These are phyloP conservation scores for Oryza coarctata DNA, from an alignment of 176 grass and related monocot genomes.

Conservation along the genomic window DNA sequence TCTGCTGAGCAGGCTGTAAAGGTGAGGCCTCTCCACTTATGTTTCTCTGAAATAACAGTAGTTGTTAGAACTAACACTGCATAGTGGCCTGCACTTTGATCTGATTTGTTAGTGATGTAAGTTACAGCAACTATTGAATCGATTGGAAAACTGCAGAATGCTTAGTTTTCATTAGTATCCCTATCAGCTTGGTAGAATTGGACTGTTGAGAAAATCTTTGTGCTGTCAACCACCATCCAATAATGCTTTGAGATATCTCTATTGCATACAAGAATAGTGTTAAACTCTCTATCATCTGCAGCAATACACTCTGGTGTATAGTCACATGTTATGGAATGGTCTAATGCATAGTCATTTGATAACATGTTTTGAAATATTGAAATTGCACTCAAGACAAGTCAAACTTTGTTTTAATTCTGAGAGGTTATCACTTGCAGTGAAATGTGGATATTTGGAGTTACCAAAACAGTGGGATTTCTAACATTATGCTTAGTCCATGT, in stretches of 20 bases:
- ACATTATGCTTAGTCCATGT: not conserved
- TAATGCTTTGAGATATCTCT: conserved; percentile 5
- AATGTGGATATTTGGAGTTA: not conserved
- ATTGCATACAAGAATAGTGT: not conserved
- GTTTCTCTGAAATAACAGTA: not conserved
- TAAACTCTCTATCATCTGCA: not conserved
- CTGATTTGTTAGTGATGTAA: not conserved
- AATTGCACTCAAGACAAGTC: not conserved
- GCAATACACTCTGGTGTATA: not conserved
- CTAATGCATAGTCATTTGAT: not conserved
- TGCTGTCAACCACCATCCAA: not conserved
- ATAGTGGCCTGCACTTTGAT: not conserved
- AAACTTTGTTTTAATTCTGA: not conserved
- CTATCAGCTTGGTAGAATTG: not conserved
- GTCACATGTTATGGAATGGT: not conserved
- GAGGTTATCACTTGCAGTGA: not conserved
- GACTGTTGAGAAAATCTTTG: not conserved
- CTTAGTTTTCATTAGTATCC: not conserved
- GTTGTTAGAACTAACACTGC: not conserved
- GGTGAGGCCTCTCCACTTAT: conserved; percentile 35
- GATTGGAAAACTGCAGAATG: not conserved
- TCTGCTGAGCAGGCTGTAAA: conserved; percentile 91
- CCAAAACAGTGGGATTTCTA: not conserved
- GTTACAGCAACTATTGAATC: not conserved
- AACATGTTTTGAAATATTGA: not conserved